phyloP scores from a whole-genome alignment of 1,139 yeast species.

The Debaryomycetaceae sp. region DNA sequence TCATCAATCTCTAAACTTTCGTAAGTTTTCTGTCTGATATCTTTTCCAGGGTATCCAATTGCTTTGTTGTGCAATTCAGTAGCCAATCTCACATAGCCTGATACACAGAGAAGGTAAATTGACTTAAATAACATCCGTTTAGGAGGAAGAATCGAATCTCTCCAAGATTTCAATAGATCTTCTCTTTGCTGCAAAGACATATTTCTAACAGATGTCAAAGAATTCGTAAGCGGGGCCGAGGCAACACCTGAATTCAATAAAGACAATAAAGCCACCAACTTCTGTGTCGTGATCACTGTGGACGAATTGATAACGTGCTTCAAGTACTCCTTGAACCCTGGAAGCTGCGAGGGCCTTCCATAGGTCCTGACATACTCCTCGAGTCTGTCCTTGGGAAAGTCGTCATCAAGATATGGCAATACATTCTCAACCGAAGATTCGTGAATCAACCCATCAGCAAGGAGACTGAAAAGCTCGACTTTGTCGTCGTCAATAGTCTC shows the following conservation, averaged over 20 bases:
- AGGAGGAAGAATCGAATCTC: slow-evolving; percentile 31
- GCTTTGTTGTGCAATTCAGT: slow-evolving; percentile 34
- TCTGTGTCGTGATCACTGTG: slow-evolving; percentile 15
- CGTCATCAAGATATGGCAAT: slow-evolving; percentile 22
- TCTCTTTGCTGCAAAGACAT: slow-evolving; percentile 33
- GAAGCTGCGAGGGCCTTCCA: slow-evolving; percentile 29
- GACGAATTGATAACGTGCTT: slow-evolving; percentile 14
- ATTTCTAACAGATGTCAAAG: slow-evolving; percentile 32
- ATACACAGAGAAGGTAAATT: slow-evolving; percentile 20
- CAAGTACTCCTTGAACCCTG: slow-evolving; percentile 22
- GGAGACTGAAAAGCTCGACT: slow-evolving; percentile 20
- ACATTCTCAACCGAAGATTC: slow-evolving; percentile 29
- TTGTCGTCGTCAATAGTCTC: slow-evolving; percentile 21
- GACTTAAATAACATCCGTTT: slow-evolving; percentile 29
- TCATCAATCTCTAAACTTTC: slow-evolving; percentile 24
- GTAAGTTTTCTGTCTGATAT: slow-evolving; percentile 25
- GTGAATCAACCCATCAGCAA: slow-evolving; percentile 37
- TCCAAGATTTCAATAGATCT: slow-evolving; percentile 31
- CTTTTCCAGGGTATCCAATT: slow-evolving; percentile 33
- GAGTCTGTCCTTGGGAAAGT: slow-evolving; percentile 27
- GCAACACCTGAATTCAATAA: slow-evolving; percentile 29
- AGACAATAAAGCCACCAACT: slow-evolving; percentile 23
- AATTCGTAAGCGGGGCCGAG: slow-evolving; percentile 36
- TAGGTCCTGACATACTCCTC: slow-evolving; percentile 29
- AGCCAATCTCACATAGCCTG: slow-evolving; percentile 22